Evolutionary conservation across 2,329 filamentous ascomycete species (phyloP), one percentile per base, ranked within the genome.

Genomic region (Epichloe sibirici): DNA sequence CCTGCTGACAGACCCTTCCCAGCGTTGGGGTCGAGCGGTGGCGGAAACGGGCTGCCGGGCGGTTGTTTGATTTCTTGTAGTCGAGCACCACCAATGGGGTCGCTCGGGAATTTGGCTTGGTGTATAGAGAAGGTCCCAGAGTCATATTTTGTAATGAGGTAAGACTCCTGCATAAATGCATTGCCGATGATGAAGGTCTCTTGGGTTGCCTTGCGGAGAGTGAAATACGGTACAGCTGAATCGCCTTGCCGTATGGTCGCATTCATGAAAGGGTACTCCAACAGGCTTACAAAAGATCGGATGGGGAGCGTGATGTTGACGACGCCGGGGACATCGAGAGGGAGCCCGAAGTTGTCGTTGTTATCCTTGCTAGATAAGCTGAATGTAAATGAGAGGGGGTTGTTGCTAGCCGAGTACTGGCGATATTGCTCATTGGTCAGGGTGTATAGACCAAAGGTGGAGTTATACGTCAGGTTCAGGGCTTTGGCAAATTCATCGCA

Each of bases 81-180:
- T 38, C 68, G 71, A 31, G 67, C 71, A 56, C 71, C 69, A 12
- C 55, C 63, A 37, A 61, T 56, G 2, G 72, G 68, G 12, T 71
- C 62, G 46, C 68, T 57, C n/a, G 79, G 74, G 60, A 80, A 77
- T 49, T 61, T 59, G 9, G 79, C 79, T 58, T 81, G 76, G 51
- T 81, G 73, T 25, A 85, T 59, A 1, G 76, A 77, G 61, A 80
- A 82, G 12, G 64, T 63, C 15, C 65, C 69, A 38, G 71, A 70
- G 55, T 82, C 79, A 59, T 80, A 82, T 56, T 74, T 74, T 28
- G 74, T 78, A 35, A 79, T 71, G 5, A 82, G 64, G 55, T 82
- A 82, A 2, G 83, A 77, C 65, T 88, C 84, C 62, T 88, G 85
- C 51, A 89, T 68, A 57, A 88, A 88, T 0, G 79, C 76, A 37